Percentiles rank a stretch among this genome's conserved stretches.
Evolutionary conservation across 495 filamentous ascomycete species (phyloP).

Genomic region (Gamarada debralockiae): DNA sequence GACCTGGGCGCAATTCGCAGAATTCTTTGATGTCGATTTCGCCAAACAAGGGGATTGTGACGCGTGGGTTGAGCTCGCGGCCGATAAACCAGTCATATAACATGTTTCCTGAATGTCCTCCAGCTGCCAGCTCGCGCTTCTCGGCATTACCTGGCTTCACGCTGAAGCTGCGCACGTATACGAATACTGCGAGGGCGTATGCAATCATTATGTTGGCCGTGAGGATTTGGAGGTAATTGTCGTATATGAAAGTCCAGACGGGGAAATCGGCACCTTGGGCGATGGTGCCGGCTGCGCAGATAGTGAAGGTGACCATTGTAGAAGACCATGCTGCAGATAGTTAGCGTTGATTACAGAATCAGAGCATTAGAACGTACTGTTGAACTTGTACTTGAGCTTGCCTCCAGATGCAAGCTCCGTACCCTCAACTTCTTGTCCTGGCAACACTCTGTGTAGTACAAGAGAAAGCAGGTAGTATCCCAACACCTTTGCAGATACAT

Average conservation of each 20-base stretch:
- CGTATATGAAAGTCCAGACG: constrained; percentile 88
- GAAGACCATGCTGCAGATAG: constrained; percentile 64
- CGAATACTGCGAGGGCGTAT: constrained; percentile 61
- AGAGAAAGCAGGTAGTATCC: constrained; percentile 79
- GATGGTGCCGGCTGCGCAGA: constrained; percentile 68
- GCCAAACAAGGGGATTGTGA: constrained; percentile 72
- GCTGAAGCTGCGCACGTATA: constrained; percentile 77
- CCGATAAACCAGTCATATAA: constrained; percentile 98
- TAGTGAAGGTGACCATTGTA: constrained; percentile 61
- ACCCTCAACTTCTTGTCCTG: constrained; percentile 69
- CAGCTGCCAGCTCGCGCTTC: constrained; percentile 72
- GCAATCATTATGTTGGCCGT: constrained; percentile 78
- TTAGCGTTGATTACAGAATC: constrained; percentile 22
- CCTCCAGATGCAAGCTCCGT: constrained; percentile 67
- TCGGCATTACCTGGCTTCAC: constrained; percentile 68
- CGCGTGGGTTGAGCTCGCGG: constrained; percentile 89
- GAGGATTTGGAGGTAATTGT: constrained; percentile 83
- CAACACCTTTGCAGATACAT: constrained; percentile 61
- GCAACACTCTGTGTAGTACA: constrained; percentile 71
- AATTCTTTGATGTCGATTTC: constrained; percentile 88
- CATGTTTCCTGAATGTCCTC: constrained; percentile 78
- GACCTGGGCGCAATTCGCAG: constrained; percentile 85
- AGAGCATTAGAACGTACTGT: constrained; percentile 47
- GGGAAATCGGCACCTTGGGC: constrained; percentile 76
- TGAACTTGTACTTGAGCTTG: constrained; percentile 82